phyloP scores from a whole-genome alignment of 1,284 basidiomycete genomes.

The Ceratobasidium sp. region DNA sequence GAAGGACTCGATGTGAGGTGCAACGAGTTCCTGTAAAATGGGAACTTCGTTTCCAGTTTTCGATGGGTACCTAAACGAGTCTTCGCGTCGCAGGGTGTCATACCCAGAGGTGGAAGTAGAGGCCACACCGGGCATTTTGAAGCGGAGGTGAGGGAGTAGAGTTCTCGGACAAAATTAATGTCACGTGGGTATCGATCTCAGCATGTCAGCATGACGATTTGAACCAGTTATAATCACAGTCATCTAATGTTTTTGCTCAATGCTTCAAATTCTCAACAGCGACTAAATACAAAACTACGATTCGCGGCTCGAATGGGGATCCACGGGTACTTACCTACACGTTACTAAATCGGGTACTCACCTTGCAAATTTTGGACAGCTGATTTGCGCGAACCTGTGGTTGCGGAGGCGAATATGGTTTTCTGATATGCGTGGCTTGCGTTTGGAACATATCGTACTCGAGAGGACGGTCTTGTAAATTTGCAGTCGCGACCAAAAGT shows the following conservation, averaged over 20 bases:
- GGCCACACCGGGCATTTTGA: slow-evolving; percentile 22
- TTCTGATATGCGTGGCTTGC: slow-evolving; percentile 23
- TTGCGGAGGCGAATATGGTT: background rate
- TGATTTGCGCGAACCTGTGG: background rate
- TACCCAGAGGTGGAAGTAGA: slow-evolving; percentile 61
- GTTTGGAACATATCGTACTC: slow-evolving; percentile 28
- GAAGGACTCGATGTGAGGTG: slow-evolving; percentile 96
- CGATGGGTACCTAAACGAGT: slow-evolving; percentile 83
- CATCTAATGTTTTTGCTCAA: background rate
- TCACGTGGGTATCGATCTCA: slow-evolving; percentile 32
- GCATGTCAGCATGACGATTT: background rate
- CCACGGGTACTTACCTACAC: background rate
- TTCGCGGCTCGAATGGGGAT: background rate
- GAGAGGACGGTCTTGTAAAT: slow-evolving; percentile 44
- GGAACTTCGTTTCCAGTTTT: slow-evolving; percentile 77
- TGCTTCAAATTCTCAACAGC: background rate
- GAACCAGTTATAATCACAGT: background rate
- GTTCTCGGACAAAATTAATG: slow-evolving; percentile 36
- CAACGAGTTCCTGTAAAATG: slow-evolving; percentile 92
- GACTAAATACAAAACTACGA: background rate
- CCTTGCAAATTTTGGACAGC: slow-evolving; percentile 6
- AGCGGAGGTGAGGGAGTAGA: background rate
- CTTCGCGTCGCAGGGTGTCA: slow-evolving; percentile 87
- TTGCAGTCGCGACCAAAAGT: slow-evolving; percentile 38
- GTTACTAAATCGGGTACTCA: slow-evolving; percentile 12